Conservation (phyloP, 23 red algal genomes). For the Gracilaria caudata region DNA sequence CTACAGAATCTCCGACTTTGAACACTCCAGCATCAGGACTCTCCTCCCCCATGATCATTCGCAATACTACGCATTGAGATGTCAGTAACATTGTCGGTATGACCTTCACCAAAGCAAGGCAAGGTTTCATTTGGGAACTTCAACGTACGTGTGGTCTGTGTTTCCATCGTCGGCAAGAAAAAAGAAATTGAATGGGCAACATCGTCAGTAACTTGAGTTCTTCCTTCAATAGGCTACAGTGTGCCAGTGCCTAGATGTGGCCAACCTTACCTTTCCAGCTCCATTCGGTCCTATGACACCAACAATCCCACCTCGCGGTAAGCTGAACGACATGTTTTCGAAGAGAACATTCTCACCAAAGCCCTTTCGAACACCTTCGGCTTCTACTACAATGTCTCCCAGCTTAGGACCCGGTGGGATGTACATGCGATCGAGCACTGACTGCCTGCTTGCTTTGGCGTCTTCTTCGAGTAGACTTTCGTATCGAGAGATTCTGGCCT, state of each 20-base stretch:
- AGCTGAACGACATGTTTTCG: constrained; percentile 78
- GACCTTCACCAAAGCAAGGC: neutral
- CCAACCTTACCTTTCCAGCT: constrained; percentile 70
- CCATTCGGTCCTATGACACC: constrained; percentile 89
- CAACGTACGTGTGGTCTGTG: constrained; percentile 55
- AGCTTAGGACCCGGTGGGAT: constrained; percentile 84
- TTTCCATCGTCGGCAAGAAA: neutral
- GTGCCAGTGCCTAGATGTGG: no score
- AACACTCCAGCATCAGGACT: constrained; percentile 77
- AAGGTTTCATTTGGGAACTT: neutral
- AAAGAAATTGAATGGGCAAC: neutral
- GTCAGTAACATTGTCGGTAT: neutral
- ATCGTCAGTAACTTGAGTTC: neutral
- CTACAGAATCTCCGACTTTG: constrained; percentile 80
- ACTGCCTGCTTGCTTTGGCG: constrained; percentile 16
- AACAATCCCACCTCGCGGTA: constrained; percentile 86
- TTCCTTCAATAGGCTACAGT: neutral
- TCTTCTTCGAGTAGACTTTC: constrained; percentile 73
- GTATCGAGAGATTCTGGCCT: constrained; percentile 79
- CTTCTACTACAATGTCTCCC: constrained; percentile 89
- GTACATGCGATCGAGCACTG: constrained; percentile 67
- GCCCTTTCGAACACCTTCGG: constrained; percentile 73
- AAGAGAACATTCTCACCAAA: constrained; percentile 80
- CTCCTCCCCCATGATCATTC: constrained; percentile 87
- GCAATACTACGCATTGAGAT: constrained; percentile 48